Base-by-base conservation (phyloP, 2,329 filamentous ascomycete genomes). In the Colletotrichum cuscutae region DNA sequence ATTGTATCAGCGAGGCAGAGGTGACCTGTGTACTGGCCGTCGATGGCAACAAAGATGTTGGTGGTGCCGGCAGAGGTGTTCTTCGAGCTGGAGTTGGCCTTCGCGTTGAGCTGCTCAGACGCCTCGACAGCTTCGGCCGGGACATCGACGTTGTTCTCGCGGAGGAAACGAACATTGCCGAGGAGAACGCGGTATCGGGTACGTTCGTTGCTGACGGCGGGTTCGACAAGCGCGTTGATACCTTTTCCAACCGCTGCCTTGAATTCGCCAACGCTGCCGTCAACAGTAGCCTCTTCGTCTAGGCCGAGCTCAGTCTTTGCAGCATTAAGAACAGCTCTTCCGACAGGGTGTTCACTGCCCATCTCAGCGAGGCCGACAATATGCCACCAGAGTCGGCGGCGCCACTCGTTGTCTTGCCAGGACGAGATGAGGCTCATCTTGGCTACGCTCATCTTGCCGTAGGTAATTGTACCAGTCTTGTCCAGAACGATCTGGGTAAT, bases 321-420 rank as follows among this genome's bases (percentile, higher is more conserved):
- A 32, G 91, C 91, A 1, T 84, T 83, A 6, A 97, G 86, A 64
- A 98, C 94, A 15, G 97, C 96, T 78, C 92, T 94, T n/a, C 95
- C 97, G 69, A 98, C 94, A 1, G 97, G 97, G 80, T 99, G 97
- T 82, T 99, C 97, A 79, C 95, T 98, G 76, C 94, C 94, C 89
- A 95, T 95, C 84, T 99, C 97, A 0, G 96, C 93, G n/a, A 98
- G 91, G 57, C 95, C 97, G 69, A 99, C 91, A 73, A 98, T 89
- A n/a, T 94, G 91, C 97, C 97, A 99, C 96, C 96, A 99, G 4
- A 97, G 87, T 42, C 91, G 91, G 72, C 89, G 90, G 69, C 90
- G 90, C 86, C 89, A 90, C 37, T 93, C 89, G 68, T 87, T 91
- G 28, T 88, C 87, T 56, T 89, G 86, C 96, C 96, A 98, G 2